Base-by-base conservation (phyloP, 257 asterid species). In the Prunella vulgaris region DNA sequence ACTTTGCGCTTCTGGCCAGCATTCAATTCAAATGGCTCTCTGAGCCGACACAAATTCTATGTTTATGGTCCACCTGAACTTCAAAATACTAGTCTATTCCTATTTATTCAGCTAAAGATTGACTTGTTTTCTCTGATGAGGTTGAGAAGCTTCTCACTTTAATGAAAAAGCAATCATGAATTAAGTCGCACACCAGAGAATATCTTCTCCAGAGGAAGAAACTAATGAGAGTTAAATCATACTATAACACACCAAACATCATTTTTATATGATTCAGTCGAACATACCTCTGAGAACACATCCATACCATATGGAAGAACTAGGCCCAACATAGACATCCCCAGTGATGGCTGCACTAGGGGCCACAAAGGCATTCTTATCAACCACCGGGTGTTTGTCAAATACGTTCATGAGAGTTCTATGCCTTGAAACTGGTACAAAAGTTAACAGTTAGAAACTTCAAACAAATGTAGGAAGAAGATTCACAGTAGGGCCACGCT, bases 241-340 rank as follows among this genome's bases (percentile, higher is more conserved):
- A 44, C 40, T 32, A 71, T 15, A 66, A 12, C 59, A 77, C 51
- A 28, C 54, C 59, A 42, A 62, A 15, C 44, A 76, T 64, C 68
- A 18, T 0, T 18, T 51, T 70, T 3, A 68, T 42, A 67, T 30
- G 33, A 69, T 59, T 70, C 38, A 49, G 40, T 13, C 30, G 27
- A 56, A 32, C 87, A 40, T 79, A 92, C 98, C 98, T 84, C 98
- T 86, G 38, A 92, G 84, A 68, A 89, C 94, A 69, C 98, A 92
- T 62, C 98, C 98, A 65, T 92, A 92, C 97, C 98, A 92, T 74
- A 92, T 84, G 68, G 98, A 92, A 60, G 98, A 86, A 75, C 77
- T 74, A 4, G 79, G 81, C 35, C 97, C 97, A 69, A 92, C 82
- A 69, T 75, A 80, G 70, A 92, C 96, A 76, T 92, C 89, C 27